Evolutionary conservation across 106 monocot species (phyloP).

Genomic region (Acorus gramineus): DNA sequence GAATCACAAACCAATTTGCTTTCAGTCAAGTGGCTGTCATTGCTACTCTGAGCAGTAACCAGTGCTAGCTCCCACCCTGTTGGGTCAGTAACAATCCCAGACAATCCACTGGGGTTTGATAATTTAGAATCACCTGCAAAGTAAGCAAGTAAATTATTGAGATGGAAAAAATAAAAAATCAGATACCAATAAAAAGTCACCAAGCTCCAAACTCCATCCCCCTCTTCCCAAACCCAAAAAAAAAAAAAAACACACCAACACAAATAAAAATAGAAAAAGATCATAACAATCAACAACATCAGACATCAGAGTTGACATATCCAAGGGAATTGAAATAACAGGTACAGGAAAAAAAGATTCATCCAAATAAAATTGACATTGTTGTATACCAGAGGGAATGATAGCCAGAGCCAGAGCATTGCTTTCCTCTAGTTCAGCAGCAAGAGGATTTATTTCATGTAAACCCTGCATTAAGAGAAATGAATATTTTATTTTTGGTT

Average conservation of each 20-base stretch:
- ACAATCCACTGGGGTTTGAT: slow-evolving; percentile 26
- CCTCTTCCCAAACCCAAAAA: too few relatives aligned
- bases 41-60: slow-evolving; percentile 75
- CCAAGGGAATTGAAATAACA: too few relatives aligned
- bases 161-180: not conserved
- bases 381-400: slow-evolving; percentile 45
- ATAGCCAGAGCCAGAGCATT: slow-evolving; percentile 91
- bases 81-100: slow-evolving; percentile 14
- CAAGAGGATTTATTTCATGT: slow-evolving; percentile 57
- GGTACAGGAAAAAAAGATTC: too few relatives aligned
- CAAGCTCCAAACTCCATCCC: too few relatives aligned
- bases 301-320: not conserved
- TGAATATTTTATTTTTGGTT: not conserved
- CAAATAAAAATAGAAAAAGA: not conserved
- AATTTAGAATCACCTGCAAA: slow-evolving; percentile 25
- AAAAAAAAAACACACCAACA: not conserved
- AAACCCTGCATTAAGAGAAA: slow-evolving; percentile 40
- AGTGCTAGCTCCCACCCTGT: slow-evolving; percentile 94
- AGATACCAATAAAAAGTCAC: not conserved
- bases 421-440: slow-evolving; percentile 68
- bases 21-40: slow-evolving; percentile 44
- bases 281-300: not conserved
- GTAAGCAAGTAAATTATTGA: not conserved
- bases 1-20: slow-evolving; percentile 57
- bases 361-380: too few relatives aligned